Percentiles rank a stretch among this genome's conserved stretches.
Conservation (phyloP, 2,329 filamentous ascomycete species). For the Botrytis galanthina region DNA sequence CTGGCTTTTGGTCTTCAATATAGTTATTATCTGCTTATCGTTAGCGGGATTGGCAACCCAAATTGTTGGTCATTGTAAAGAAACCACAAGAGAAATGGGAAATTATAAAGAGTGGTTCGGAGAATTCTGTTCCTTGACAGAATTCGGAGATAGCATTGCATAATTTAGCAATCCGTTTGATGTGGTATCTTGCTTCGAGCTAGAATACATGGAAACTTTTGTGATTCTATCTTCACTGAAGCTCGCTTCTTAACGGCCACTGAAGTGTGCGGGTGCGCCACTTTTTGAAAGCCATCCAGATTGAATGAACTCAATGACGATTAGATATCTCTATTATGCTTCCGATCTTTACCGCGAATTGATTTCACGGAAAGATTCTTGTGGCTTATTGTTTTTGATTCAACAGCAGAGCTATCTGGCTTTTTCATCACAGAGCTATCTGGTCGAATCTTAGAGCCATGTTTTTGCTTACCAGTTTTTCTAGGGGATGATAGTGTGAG, state of each 20-base stretch:
- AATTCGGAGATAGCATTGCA: background rate
- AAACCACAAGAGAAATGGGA: background rate
- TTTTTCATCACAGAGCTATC: background rate
- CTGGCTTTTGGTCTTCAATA: background rate
- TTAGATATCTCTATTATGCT: background rate
- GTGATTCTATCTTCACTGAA: background rate
- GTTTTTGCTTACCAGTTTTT: background rate
- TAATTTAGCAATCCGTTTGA: background rate
- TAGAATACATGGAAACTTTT: background rate
- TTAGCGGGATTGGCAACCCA: conserved; percentile 1
- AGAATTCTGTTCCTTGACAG: conserved; percentile 17
- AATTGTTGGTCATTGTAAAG: background rate
- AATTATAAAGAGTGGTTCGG: background rate
- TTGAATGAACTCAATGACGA: background rate
- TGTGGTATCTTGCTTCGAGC: background rate
- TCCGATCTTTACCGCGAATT: background rate
- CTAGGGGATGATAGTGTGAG: background rate
- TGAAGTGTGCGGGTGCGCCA: background rate
- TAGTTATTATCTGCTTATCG: background rate
- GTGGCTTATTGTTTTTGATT: background rate
- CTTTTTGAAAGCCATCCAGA: background rate
- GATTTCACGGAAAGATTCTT: background rate
- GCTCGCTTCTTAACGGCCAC: background rate
- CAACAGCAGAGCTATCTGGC: conserved; percentile 1
- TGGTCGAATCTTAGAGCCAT: background rate